Percentiles rank a stretch among this genome's conserved stretches.
Evolutionary conservation across 176 grass and related monocot genomes (phyloP).

Genomic region (Triticum turgidum): DNA sequence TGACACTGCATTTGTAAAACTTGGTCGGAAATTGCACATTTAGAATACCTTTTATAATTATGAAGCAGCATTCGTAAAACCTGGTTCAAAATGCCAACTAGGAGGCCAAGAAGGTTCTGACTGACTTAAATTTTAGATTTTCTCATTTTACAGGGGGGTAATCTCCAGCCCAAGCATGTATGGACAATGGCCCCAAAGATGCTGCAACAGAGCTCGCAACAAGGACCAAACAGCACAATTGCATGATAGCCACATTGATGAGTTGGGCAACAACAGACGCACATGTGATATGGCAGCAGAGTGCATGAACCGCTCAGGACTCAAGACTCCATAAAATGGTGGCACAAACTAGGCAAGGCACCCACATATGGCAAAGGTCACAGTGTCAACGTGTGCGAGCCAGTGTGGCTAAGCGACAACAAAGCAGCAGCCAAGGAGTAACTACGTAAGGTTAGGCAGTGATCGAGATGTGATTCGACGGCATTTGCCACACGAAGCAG

Average conservation of each 20-base stretch:
- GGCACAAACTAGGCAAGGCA: not conserved
- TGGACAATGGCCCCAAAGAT: not conserved
- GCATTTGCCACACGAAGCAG: not conserved
- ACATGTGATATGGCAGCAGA: not conserved
- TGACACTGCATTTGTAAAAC: not conserved
- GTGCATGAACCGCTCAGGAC: not conserved
- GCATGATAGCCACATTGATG: not conserved
- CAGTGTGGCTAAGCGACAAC: not conserved
- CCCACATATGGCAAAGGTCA: not conserved
- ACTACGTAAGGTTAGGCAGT: not conserved
- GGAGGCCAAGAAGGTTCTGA: not conserved
- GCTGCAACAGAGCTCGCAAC: not conserved
- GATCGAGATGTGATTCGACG: not conserved
- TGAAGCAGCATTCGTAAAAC: not conserved
- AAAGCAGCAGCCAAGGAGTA: not conserved
- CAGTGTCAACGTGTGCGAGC: not conserved
- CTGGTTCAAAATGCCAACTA: not conserved
- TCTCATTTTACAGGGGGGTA: not conserved
- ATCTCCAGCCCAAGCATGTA: not conserved
- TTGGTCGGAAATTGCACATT: not conserved
- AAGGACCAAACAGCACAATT: not conserved
- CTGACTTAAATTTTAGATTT: not conserved
- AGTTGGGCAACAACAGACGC: not conserved
- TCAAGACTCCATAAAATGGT: not conserved
- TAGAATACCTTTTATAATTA: not conserved